A percentile compares a stretch with the other conserved stretches of the same genome.
Evolutionary conservation across 305 asterid species (phyloP).

Genomic region (Rubia peregrina): DNA sequence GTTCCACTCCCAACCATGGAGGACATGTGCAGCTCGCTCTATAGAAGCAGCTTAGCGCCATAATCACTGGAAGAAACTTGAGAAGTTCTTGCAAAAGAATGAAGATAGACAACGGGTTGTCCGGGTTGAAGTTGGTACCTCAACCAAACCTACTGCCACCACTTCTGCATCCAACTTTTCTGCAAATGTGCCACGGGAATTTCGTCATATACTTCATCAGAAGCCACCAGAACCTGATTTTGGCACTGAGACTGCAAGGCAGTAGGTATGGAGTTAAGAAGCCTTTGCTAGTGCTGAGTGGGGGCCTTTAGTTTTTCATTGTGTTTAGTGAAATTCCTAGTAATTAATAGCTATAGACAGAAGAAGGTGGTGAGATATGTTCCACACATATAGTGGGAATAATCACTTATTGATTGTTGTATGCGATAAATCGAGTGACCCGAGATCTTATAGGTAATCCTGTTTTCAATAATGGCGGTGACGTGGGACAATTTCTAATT

Average conservation of each 20-base stretch:
- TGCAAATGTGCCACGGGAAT: constrained; percentile 29
- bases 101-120: constrained; percentile 31
- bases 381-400: no score
- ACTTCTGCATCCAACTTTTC: constrained; percentile 50
- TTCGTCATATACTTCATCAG: constrained; percentile 46
- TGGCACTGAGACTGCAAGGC: constrained; percentile 1
- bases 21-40: constrained; percentile 56
- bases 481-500: no score
- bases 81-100: constrained; percentile 32
- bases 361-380: no score
- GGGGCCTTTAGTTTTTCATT: no score
- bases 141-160: constrained; percentile 32
- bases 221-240: constrained; percentile 76
- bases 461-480: no score
- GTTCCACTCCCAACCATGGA: constrained; percentile 50
- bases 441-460: no score
- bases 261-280: not conserved
- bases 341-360: no score
- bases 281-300: not conserved
- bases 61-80: constrained; percentile 38
- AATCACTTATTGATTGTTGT: no score
- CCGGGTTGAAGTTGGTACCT: constrained; percentile 13
- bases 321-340: no score
- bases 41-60: constrained; percentile 62
- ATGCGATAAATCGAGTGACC: no score